Evolutionary conservation across 805 yeast genomes (phyloP).

Genomic region (Tetrapisispora nanseiensis): DNA sequence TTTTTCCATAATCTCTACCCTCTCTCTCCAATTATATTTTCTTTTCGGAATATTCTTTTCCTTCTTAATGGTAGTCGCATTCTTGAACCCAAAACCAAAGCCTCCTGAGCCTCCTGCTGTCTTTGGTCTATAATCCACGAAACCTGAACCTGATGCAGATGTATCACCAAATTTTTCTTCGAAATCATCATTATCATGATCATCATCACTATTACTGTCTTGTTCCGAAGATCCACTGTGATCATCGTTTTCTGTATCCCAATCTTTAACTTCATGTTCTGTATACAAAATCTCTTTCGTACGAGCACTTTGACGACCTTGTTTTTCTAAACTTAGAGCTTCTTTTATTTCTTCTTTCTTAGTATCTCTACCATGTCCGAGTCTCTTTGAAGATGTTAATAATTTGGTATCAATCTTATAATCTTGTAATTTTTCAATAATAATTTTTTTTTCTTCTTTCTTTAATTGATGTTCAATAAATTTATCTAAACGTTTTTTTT

Average conservation of each 20-base stretch:
- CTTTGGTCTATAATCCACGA: slow-evolving; percentile 64
- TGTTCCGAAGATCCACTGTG: slow-evolving; percentile 18
- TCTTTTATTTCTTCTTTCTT: slow-evolving; percentile 61
- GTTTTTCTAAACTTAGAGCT: slow-evolving; percentile 61
- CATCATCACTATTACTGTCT: slow-evolving; percentile 1
- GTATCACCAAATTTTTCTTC: slow-evolving; percentile 21
- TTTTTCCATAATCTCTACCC: slow-evolving; percentile 38
- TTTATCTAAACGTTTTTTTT: slow-evolving; percentile 77
- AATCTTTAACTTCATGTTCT: slow-evolving; percentile 51
- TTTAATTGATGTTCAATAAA: slow-evolving; percentile 85
- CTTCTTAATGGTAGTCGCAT: slow-evolving; percentile 41
- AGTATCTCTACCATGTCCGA: slow-evolving; percentile 69
- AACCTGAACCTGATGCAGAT: slow-evolving; percentile 30
- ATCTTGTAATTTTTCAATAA: slow-evolving; percentile 61
- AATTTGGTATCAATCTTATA: slow-evolving; percentile 57
- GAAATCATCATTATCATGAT: slow-evolving; percentile 19
- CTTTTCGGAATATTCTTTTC: slow-evolving; percentile 30
- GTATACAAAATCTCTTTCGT: slow-evolving; percentile 61
- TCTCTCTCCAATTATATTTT: slow-evolving; percentile 67
- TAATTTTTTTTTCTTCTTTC: slow-evolving; percentile 74
- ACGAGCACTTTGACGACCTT: slow-evolving; percentile 55
- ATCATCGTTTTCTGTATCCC: slow-evolving; percentile 37
- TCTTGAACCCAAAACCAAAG: slow-evolving; percentile 58
- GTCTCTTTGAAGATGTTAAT: slow-evolving; percentile 60
- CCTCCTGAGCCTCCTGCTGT: slow-evolving; percentile 53